Base-by-base conservation (phyloP, 106 monocot genomes). In the Dendrobium huoshanense region DNA sequence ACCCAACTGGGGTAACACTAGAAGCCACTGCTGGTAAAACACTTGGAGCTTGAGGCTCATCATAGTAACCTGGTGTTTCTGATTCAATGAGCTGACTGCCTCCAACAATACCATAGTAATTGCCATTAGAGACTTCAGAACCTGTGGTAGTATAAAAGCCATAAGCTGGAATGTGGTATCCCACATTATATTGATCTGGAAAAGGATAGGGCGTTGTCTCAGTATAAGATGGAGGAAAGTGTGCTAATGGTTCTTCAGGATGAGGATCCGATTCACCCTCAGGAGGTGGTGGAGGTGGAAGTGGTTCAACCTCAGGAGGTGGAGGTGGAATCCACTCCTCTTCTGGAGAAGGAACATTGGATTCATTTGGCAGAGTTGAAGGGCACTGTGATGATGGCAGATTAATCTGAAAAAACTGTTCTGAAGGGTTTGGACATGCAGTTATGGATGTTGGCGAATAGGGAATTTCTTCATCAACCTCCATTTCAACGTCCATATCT, bases 401-500 rank as follows among this genome's bases (percentile, higher is more conserved):
- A 68, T 72, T 61, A 18, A 75, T 4, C 15, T 72, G 65, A 68
- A 68, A 18, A 59, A 33, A 24, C 58, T 82, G 79, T 37, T 83
- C 86, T 19, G 61, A 7, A 10, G 41, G 64, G 79, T 19, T 5
- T 40, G 56, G n/a, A 43, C 25, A 47, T 45, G 29, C 17, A 81
- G 54, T 42, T 45, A 75, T 77, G 29, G 9, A 79, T 67, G 73
- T 78, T 40, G 86, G 79, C 19, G 8, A 41, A 67, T 75, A 45
- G 72, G 82, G 73, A 47, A 22, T 70, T 49, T 89, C 98, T 61
- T 98, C 98, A 82, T 95, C 99, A 81, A 99, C 91, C 79, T 99
- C 99, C 99, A 99, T 99, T 75, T 99, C 99, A 76, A 99, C 89
- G 90, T 99, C 99, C 90, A 95, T 94, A 81, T 96, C 96, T 17